Percentiles rank a stretch among this genome's conserved stretches.
phyloP scores from a whole-genome alignment of 805 yeast species.

The Aciculoconidium aculeatum region DNA sequence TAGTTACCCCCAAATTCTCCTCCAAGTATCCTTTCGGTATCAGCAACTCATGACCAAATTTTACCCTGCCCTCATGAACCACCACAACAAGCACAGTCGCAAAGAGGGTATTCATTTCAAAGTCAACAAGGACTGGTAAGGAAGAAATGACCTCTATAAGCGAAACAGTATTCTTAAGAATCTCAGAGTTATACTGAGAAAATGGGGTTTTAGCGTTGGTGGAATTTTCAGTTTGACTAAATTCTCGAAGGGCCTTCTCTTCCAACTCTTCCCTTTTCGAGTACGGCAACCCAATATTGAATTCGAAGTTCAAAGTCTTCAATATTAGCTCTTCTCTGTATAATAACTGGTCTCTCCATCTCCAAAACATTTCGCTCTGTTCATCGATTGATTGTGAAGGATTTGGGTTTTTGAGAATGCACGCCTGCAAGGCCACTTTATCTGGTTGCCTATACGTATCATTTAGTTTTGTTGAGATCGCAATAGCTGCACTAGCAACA shows the following conservation, averaged over 20 bases:
- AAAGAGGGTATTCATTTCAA: conserved; percentile 27
- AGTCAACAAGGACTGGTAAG: conserved; percentile 33
- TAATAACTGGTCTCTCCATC: conserved; percentile 39
- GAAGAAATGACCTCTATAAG: conserved; percentile 34
- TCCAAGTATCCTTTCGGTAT: conserved; percentile 18
- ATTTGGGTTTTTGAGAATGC: conserved; percentile 28
- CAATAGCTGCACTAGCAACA: conserved; percentile 39
- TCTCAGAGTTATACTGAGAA: conserved; percentile 11
- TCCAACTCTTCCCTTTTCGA: conserved; percentile 21
- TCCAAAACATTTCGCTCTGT: conserved; percentile 37
- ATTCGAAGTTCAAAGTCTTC: conserved; percentile 33
- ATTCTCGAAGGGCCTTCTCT: conserved; percentile 12
- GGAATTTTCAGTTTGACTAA: conserved; percentile 9
- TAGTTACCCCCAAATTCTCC: conserved; percentile 11
- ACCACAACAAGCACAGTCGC: conserved; percentile 21
- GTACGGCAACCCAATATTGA: conserved; percentile 36
- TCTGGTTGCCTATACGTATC: conserved; percentile 41
- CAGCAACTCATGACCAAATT: conserved; percentile 11
- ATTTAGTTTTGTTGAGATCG: conserved; percentile 37
- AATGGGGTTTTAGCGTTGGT: too few relatives aligned
- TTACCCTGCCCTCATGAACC: conserved; percentile 16
- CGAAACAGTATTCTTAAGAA: conserved; percentile 25
- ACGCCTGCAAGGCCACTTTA: conserved; percentile 34
- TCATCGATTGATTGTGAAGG: conserved; percentile 26
- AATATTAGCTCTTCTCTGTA: conserved; percentile 38